Base-by-base conservation (phyloP, 257 asterid species). In the Rauvolfia tetraphylla region DNA sequence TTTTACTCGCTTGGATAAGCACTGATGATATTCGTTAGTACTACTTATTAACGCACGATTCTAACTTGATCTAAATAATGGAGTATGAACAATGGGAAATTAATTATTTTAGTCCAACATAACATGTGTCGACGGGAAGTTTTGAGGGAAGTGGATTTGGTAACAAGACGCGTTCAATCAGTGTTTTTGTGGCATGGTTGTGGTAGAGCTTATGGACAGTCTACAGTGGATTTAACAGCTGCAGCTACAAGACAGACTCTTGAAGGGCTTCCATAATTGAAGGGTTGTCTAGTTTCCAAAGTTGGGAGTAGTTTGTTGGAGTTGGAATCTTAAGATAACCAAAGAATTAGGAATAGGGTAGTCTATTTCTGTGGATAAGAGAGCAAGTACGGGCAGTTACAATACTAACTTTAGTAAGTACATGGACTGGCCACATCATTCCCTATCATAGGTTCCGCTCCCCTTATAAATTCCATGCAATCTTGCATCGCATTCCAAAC, bases 311-410 rank as follows among this genome's bases (percentile, higher is more conserved):
- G 48, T 7, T 15, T 57, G 56, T 63, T 76, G 83, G 86, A 76
- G n/a, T n/a, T n/a, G n/a, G n/a, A n/a, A n/a, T n/a, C n/a, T n/a
- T n/a, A n/a, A n/a, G n/a, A n/a, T n/a, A n/a, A n/a, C 13, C 66
- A 66, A 51, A 13, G 9, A 10, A 31, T 18, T 48, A 14, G 1
- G 12, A 27, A 23, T 20, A 51, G 13, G 12, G n/a, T 48, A n/a
- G n/a, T n/a, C n/a, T n/a, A n/a, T n/a, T 69, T 25, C 8, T 49
- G 4, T 4, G 12, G 44, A 39, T 5, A 56, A 67, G 72, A 68
- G 76, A 72, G 85, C 80, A 75, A 79, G 81, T 78, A 75, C 74
- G 83, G 44, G 69, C 76, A 79, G 83, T 77, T 79, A 57, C 31
- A 7, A 48, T 66, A 29, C 22, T 22, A 7, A 66, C 78, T 79